A percentile compares a stretch with the other conserved stretches of the same genome.
phyloP scores from a whole-genome alignment of 2,329 filamentous ascomycete genomes.

The Cadophora sp. region DNA sequence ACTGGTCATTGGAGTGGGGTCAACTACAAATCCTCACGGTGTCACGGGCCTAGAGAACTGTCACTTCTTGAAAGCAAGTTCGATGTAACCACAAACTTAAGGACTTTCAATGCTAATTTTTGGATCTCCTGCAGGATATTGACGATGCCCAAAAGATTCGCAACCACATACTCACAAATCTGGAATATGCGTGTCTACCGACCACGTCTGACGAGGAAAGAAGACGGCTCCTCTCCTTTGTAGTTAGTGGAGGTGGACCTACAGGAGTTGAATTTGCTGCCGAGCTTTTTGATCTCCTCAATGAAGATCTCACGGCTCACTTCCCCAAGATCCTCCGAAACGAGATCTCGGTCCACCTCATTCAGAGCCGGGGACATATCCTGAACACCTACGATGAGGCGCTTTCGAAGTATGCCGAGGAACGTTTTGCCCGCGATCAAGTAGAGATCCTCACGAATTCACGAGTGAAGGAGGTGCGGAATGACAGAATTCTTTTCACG shows the following conservation, averaged over 20 bases:
- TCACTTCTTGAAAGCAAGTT: constrained; percentile 78
- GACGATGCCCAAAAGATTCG: constrained; percentile 89
- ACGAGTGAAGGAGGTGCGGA: constrained; percentile 85
- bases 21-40: constrained; percentile 91
- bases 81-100: not conserved
- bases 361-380: constrained; percentile 93
- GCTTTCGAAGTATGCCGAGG: constrained; percentile 89
- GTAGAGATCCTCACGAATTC: constrained; percentile 93
- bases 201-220: constrained; percentile 90
- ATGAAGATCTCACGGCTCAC: constrained; percentile 84
- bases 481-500: constrained; percentile 86
- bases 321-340: constrained; percentile 94
- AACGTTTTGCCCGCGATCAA: constrained; percentile 87
- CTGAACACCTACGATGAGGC: constrained; percentile 98
- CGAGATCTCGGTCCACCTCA: constrained; percentile 96
- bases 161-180: constrained; percentile 85
- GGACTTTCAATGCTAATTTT: not conserved
- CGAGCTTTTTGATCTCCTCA: constrained; percentile 93
- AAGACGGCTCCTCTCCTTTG: constrained; percentile 87
- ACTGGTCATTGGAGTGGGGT: constrained; percentile 89
- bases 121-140: constrained; percentile 62
- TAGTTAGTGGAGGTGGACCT: constrained; percentile 93
- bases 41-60: constrained; percentile 95
- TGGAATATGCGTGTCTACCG: constrained; percentile 91
- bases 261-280: constrained; percentile 98